These are phyloP conservation scores for Cercospora janseana DNA, from an alignment of 2,329 filamentous ascomycete genomes.

Conservation along the genomic window DNA sequence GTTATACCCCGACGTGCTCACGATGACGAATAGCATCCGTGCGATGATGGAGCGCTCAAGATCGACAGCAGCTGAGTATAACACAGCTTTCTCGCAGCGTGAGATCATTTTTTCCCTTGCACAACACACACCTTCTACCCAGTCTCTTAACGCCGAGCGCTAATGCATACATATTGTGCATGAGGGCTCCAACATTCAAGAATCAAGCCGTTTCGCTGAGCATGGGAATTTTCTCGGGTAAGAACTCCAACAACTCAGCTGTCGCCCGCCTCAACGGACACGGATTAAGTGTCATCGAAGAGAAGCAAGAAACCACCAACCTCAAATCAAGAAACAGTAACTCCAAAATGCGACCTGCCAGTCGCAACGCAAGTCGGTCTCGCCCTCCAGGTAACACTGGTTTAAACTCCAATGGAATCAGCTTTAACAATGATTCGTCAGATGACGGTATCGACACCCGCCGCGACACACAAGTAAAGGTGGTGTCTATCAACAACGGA, in stretches of 20 bases:
- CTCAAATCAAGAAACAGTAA: constrained; percentile 18
- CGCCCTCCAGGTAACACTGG: constrained; percentile 22
- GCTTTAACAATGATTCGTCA: constrained; percentile 22
- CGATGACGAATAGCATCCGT: constrained; percentile 16
- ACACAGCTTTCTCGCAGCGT: constrained; percentile 8
- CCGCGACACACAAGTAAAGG: constrained; percentile 18
- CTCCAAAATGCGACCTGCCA: constrained; percentile 16
- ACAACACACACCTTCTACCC: constrained; percentile 3
- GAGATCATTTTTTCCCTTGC: background rate
- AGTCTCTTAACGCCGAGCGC: constrained; percentile 1
- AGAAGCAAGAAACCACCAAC: constrained; percentile 18
- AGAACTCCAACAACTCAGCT: constrained; percentile 18
- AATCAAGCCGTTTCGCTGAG: constrained; percentile 24
- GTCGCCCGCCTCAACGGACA: constrained; percentile 13
- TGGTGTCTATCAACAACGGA: constrained; percentile 21
- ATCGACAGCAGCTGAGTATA: constrained; percentile 18
- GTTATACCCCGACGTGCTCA: background rate
- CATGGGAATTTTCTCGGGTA: constrained; percentile 22
- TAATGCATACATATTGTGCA: constrained; percentile 12
- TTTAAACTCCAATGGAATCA: constrained; percentile 25
- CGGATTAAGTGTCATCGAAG: constrained; percentile 21
- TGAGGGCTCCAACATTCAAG: constrained; percentile 19
- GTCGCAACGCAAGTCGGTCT: constrained; percentile 20
- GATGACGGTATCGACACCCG: constrained; percentile 19
- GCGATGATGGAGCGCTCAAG: constrained; percentile 15